A percentile compares a stretch with the other conserved stretches of the same genome.
These are phyloP conservation scores for Solanum hybrid DNA, from an alignment of 305 asterid species.

Conservation along the genomic window DNA sequence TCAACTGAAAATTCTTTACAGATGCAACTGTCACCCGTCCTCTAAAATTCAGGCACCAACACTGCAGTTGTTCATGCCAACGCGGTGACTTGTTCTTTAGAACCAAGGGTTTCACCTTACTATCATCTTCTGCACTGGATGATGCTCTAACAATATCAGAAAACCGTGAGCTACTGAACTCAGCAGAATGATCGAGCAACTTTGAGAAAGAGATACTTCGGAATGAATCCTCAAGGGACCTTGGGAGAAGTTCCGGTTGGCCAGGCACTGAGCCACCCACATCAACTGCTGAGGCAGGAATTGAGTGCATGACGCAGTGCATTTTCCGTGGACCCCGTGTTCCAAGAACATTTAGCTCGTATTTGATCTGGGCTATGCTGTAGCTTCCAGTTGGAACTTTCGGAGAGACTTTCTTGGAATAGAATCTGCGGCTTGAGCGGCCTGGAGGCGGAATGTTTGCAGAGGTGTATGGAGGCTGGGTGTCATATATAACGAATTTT, in stretches of 20 bases:
- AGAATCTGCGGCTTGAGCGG: conserved; percentile 53
- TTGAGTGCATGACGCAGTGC: conserved; percentile 80
- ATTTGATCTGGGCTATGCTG: conserved; percentile 59
- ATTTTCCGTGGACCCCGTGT: conserved; percentile 86
- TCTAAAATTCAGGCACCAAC: conserved; percentile 86
- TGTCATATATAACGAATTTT: conserved; percentile 74
- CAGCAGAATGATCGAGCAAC: conserved; percentile 55
- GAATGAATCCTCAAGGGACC: conserved; percentile 79
- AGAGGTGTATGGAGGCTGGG: conserved; percentile 42
- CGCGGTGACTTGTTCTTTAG: conserved; percentile 90
- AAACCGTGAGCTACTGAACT: conserved; percentile 37
- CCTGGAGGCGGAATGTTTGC: conserved; percentile 28
- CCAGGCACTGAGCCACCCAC: conserved; percentile 10
- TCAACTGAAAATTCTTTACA: conserved; percentile 79
- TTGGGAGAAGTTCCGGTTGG: conserved; percentile 55
- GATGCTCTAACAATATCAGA: conserved; percentile 27
- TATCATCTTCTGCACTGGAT: conserved; percentile 23
- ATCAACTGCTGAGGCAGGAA: conserved; percentile 69
- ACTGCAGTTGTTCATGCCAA: conserved; percentile 89
- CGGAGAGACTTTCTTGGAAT: conserved; percentile 75
- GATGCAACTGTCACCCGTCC: conserved; percentile 92
- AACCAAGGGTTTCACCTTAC: conserved; percentile 52
- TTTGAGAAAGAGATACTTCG: conserved; percentile 76
- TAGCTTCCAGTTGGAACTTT: conserved; percentile 69
- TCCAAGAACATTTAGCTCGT: conserved; percentile 81